Evolutionary conservation across 768 basidiomycete species (phyloP), one percentile per base, ranked within the genome.

Genomic region (Trametes meyenii): DNA sequence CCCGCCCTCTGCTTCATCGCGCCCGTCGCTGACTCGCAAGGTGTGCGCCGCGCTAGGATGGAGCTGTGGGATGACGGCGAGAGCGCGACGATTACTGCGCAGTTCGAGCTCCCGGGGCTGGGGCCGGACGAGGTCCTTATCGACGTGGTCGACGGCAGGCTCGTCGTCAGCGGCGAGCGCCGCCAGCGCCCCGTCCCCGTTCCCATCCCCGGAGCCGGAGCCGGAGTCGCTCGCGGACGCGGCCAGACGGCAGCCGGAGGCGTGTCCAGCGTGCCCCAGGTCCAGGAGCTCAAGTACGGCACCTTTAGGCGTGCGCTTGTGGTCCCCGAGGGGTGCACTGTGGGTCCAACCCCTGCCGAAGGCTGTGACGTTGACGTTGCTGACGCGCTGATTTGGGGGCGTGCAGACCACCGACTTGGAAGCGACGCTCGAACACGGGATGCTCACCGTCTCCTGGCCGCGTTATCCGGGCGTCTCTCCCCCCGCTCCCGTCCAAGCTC

Each of bases 381-480:
- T 23, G 26, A 58, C 5, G 33, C 23, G 24, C 52, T 66, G 44
- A 59, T 44, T 36, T 13, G 12, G 13, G n/a, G n/a, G 14, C 14
- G 2, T 42, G 14, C 51, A 79, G 78, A 72, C 63, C 64, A 67
- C 68, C 65, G 29, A 79, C 21, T 69, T 79, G 55, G 72, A 71
- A 10, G 78, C 79, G 1, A 67, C 74, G 12, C 72, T 79, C 70
- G 70, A 67, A 40, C 75, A 78, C 56, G 78, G 78, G 5, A 69
- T 79, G 36, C 74, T 79, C 12, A 57, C 73, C 3, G 48, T 79
- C n/a, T 74, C 78, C 5, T 79, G 78, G 78, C 78, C 78, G 2
- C 71, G 73, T 50, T 36, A 61, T 29, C 66, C 62, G 17, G 51
- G 3, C 12, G 49, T 3, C 0, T 3, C 23, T 3, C 19, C 50